A percentile compares a stretch with the other conserved stretches of the same genome.
Conservation (phyloP, 208 protist species). For the Trypanosoma caninum region DNA sequence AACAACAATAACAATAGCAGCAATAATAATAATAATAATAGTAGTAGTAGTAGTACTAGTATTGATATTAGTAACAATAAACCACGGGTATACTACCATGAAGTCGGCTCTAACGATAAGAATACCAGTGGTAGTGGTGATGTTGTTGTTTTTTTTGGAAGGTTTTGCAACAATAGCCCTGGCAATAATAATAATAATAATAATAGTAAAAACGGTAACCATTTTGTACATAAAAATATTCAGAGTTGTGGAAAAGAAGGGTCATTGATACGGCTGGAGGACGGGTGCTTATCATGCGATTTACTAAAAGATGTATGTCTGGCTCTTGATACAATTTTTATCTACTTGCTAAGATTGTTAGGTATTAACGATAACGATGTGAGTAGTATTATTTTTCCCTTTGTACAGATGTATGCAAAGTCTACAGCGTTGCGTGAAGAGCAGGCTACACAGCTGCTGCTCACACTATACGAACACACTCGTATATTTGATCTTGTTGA, state of each 20-base stretch:
- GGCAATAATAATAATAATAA: neutral
- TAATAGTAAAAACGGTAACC: neutral
- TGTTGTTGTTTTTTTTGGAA: too few species aligned
- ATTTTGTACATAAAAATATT: too few species aligned
- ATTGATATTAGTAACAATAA: neutral
- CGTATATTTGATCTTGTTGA: slow-evolving; percentile 33
- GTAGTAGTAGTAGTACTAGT: neutral
- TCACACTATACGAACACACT: slow-evolving; percentile 45
- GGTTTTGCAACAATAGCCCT: neutral
- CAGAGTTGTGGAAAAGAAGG: too few species aligned
- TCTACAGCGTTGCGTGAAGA: slow-evolving; percentile 37
- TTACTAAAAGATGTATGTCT: slow-evolving; percentile 26
- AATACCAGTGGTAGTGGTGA: too few species aligned
- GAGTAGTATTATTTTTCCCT: slow-evolving; percentile 34
- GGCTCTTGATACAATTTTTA: slow-evolving; percentile 45
- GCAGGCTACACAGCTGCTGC: slow-evolving; percentile 51
- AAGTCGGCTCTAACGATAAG: too few species aligned
- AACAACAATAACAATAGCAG: neutral
- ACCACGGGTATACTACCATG: too few species aligned
- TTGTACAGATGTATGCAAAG: slow-evolving; percentile 65
- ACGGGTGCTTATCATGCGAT: slow-evolving; percentile 9
- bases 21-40: neutral
- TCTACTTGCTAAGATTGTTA: slow-evolving; percentile 33
- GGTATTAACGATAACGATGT: slow-evolving; percentile 37
- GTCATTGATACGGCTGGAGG: neutral